Evolutionary conservation across 768 basidiomycete genomes (phyloP), one percentile per base, ranked within the genome.

Genomic region (Suillus plorans): DNA sequence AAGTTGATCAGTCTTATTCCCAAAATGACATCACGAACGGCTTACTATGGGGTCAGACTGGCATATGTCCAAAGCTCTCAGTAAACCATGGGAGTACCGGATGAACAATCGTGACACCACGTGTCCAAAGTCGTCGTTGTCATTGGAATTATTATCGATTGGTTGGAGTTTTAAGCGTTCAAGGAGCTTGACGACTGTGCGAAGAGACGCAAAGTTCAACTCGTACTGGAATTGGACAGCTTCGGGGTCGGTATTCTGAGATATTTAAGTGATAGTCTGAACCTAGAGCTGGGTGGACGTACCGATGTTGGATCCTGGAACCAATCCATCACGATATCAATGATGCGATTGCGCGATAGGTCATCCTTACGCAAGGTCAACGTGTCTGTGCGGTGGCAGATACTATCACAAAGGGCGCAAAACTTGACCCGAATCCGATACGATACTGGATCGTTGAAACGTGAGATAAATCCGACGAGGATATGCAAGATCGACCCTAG

Each of bases 301-400:
- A 91, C 91, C 64, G 71, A 68, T 18, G 78, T 64, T 9, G 83
- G 79, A 60, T 85, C 82, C 66, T 84, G 81, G 49, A 92, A 86
- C 94, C 94, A 97, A 52, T 90, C 87, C 72, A 89, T 80, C n/a
- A 96, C 79, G 39, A 85, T 82, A 65, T 95, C 92, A 31, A 94
- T 80, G 45, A 94, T 84, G 44, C 82, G 81, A 72, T 92, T 90
- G 14, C 92, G 86, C 16, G 86, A 81, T 62, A 78, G 75, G 66
- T 81, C 86, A 69, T 92, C 90, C 73, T 89, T 91, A 18, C 88
- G 88, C 67, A 90, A 73, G 28, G 83, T 82, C 25, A 93, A 73
- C 8, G 82, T 80, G 63, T 90, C 89, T 4, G 82, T 79, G 28
- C 88, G 86, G 47, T 83, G 82, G 69, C 90, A 87, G 18, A 90